Base-by-base conservation (phyloP, 371 early-diverging fungal species). In the Massospora cicadina region DNA sequence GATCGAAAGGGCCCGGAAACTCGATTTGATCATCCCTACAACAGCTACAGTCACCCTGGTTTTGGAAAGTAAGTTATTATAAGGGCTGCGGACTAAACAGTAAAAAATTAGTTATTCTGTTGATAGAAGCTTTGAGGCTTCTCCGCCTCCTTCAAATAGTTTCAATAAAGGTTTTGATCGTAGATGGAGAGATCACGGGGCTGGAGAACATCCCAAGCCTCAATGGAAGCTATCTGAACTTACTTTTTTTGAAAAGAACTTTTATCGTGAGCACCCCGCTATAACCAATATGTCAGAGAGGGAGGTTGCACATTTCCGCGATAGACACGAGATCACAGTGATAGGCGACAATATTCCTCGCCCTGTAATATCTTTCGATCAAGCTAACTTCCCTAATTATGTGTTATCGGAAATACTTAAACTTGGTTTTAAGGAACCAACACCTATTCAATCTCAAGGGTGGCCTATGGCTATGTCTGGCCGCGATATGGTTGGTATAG, bases 391-490 rank as follows among this genome's bases (percentile, higher is more conserved):
- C 68, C 93, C 93, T 26, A 72, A 76, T 65, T 87, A 86, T 70
- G 84, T 99, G 26, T 78, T 98, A 70, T 79, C 84, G 61, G 91
- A 91, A 71, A 83, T 99, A 55, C 66, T 75, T 33, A 80, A 82
- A 56, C 82, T 87, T 60, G 93, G 95, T 0, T 99, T 94, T 77
- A 75, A 78, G 26, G 75, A 76, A 2, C 99, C 99, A 30, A 99
- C 99, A 0, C 78, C 96, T 33, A 99, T 99, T 70, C 99, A 99
- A 79, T 87, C 93, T 27, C 98, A 98, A 74, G 99, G 98, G 60
- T 98, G 98, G 98, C 98, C 99, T 10, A 96, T 97, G 97, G 98
- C 98, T 13, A 82, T 99, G 33, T 86, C 86, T 55, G 99, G 99
- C 65, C 82, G 97, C 65, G 96, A 99, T 75, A 89, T 99, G 74